Percentiles rank a stretch among this genome's conserved stretches.
Conservation (phyloP, 371 early-diverging fungal species). For the Mucor plumbeus region DNA sequence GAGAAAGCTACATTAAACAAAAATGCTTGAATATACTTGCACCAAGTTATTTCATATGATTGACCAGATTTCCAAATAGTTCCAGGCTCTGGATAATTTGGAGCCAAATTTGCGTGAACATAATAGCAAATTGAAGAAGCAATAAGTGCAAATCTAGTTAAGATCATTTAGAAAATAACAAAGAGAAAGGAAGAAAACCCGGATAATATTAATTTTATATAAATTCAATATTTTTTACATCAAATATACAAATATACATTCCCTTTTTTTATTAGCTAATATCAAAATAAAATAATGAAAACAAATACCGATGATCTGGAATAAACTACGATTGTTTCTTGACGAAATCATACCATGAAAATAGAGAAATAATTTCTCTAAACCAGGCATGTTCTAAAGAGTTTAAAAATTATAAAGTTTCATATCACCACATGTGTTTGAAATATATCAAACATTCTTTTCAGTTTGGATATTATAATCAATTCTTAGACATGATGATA, state of each 20-base stretch:
- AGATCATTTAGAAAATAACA: conserved; percentile 3
- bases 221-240: neutral
- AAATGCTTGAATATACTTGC: conserved; percentile 24
- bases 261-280: neutral
- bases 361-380: no score
- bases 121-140: neutral
- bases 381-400: no score
- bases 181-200: neutral
- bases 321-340: neutral
- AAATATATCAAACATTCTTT: no score
- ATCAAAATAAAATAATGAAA: neutral
- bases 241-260: conserved; percentile 1
- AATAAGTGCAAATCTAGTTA: conserved; percentile 5
- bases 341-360: neutral
- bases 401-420: no score
- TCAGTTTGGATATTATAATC: no score
- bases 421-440: no score
- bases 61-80: conserved; percentile 52
- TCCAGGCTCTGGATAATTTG: conserved; percentile 51
- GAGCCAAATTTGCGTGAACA: conserved; percentile 39
- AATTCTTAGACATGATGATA: no score
- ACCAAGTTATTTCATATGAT: conserved; percentile 49
- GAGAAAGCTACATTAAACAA: no score
- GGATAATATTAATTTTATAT: conserved; percentile 7
- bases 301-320: neutral